Evolutionary conservation across 805 yeast genomes (phyloP).

Genomic region (Saccharomyces mikatae): DNA sequence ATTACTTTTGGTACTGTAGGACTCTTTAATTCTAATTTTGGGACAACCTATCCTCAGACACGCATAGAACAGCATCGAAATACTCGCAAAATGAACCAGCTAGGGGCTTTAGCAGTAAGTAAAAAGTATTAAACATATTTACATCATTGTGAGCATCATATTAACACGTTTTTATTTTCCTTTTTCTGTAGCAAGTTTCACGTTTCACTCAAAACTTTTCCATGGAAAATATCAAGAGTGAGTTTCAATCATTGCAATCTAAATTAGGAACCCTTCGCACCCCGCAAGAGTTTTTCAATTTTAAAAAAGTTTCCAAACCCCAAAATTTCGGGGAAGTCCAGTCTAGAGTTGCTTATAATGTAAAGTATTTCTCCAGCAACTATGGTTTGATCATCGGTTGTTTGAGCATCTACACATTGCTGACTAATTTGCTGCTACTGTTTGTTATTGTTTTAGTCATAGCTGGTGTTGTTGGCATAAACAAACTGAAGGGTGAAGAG

Average conservation of each 20-base stretch:
- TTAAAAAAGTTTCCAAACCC: conserved; percentile 85
- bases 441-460: conserved; percentile 71
- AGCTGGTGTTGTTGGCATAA: conserved; percentile 72
- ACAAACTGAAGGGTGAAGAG: conserved; percentile 73
- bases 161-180: not conserved
- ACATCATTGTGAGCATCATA: not conserved
- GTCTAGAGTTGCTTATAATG: conserved; percentile 77
- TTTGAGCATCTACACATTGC: conserved; percentile 73
- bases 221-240: conserved; percentile 32
- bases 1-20: not conserved
- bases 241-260: conserved; percentile 47
- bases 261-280: conserved; percentile 71
- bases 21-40: not conserved
- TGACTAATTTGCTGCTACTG: conserved; percentile 76
- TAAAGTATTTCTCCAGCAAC: conserved; percentile 81
- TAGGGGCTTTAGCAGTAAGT: conserved; percentile 13
- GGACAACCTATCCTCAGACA: not conserved
- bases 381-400: conserved; percentile 66
- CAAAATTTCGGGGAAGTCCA: conserved; percentile 83
- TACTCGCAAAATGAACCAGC: conserved; percentile 8
- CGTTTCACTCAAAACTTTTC: conserved; percentile 27
- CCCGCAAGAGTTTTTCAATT: conserved; percentile 88
- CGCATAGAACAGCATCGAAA: not conserved
- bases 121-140: not conserved
- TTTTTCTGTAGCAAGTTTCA: conserved; percentile 19